Percentiles rank a stretch among this genome's conserved stretches.
phyloP scores from a whole-genome alignment of 805 yeast species.

The Lachancea cidri region DNA sequence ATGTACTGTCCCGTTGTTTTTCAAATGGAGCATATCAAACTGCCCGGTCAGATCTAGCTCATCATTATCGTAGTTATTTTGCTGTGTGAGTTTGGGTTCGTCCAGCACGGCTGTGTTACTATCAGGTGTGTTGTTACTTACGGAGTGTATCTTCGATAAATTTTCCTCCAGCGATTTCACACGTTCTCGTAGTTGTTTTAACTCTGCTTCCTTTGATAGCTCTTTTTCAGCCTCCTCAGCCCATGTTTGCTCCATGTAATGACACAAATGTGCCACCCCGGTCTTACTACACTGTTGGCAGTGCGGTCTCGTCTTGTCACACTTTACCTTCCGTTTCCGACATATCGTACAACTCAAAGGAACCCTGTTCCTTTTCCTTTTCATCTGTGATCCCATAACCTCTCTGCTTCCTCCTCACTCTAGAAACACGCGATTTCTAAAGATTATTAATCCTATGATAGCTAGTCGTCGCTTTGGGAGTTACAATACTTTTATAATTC shows the following conservation, averaged over 20 bases:
- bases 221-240: conserved; percentile 46
- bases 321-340: conserved; percentile 45
- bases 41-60: conserved; percentile 38
- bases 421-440: background rate
- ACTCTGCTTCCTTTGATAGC: conserved; percentile 42
- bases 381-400: conserved; percentile 18
- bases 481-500: background rate
- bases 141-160: conserved; percentile 31
- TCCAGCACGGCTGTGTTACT: conserved; percentile 3
- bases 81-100: conserved; percentile 4
- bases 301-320: conserved; percentile 49
- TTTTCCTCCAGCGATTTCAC: conserved; percentile 48
- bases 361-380: conserved; percentile 42
- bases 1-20: conserved; percentile 39
- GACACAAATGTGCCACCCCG: conserved; percentile 54
- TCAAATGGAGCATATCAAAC: conserved; percentile 42
- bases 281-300: conserved; percentile 53
- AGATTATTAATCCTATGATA: background rate
- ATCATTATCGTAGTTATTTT: conserved; percentile 28
- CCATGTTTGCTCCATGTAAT: conserved; percentile 57
- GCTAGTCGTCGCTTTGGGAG: background rate
- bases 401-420: background rate
- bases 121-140: conserved; percentile 19
- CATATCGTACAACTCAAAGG: conserved; percentile 46
- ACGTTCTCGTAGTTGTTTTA: conserved; percentile 51